These are phyloP conservation scores for Solanum rostratum DNA, from an alignment of 257 asterid species.

Conservation along the genomic window DNA sequence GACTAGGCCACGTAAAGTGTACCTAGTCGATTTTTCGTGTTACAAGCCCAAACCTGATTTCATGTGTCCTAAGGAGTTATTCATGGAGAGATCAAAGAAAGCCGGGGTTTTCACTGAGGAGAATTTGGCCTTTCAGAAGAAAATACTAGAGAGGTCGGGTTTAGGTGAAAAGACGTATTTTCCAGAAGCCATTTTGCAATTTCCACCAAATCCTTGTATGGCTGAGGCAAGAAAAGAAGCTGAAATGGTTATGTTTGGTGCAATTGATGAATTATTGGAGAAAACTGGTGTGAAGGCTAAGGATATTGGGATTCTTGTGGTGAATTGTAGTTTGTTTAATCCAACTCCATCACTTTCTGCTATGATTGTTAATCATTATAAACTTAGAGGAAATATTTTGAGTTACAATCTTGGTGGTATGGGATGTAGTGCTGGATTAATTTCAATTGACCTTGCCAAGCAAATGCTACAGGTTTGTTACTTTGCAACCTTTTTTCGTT, in stretches of 20 bases:
- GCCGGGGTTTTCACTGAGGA: conserved; percentile 37
- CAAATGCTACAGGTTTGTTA: conserved; percentile 52
- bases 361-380: conserved; percentile 62
- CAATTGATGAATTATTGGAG: conserved; percentile 45
- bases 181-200: conserved; percentile 34
- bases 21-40: conserved; percentile 57
- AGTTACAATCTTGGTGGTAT: conserved; percentile 83
- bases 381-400: conserved; percentile 57
- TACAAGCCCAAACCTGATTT: conserved; percentile 38
- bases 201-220: conserved; percentile 48
- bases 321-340: conserved; percentile 60
- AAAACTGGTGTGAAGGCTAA: conserved; percentile 57
- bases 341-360: conserved; percentile 75
- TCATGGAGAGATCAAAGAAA: conserved; percentile 29
- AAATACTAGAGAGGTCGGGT: conserved; percentile 56
- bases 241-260: conserved; percentile 69
- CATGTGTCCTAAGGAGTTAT: conserved; percentile 42
- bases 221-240: conserved; percentile 60
- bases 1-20: conserved; percentile 52
- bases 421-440: conserved; percentile 87
- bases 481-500: not conserved
- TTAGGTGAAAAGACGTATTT: conserved; percentile 63
- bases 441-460: conserved; percentile 76
- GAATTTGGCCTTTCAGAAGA: conserved; percentile 45
- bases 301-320: conserved; percentile 66